Conservation (phyloP, 2,329 filamentous ascomycete species). For the Monosporascus sp. region DNA sequence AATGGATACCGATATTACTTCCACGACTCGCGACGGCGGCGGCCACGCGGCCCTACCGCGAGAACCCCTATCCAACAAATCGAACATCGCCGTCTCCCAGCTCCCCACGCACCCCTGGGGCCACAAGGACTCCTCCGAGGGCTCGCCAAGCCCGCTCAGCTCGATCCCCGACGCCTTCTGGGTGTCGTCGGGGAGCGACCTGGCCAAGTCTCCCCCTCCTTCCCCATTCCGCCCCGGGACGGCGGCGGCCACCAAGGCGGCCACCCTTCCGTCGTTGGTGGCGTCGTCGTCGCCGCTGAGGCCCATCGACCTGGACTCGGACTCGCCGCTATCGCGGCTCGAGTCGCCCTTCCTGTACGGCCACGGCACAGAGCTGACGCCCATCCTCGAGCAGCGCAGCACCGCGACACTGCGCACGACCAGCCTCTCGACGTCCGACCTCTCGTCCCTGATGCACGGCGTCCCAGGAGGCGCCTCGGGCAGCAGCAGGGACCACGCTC, state of each 20-base stretch:
- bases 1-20: neutral
- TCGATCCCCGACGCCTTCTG: conserved; percentile 34
- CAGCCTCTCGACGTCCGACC: conserved; percentile 21
- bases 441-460: conserved; percentile 23
- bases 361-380: conserved; percentile 32
- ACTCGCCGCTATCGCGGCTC: conserved; percentile 24
- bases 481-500: conserved; percentile 1
- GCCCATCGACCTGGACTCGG: conserved; percentile 19
- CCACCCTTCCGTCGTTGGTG: conserved; percentile 12
- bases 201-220: conserved; percentile 16
- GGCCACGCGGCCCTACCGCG: conserved; percentile 5
- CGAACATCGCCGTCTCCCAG: conserved; percentile 16
- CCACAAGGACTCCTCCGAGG: conserved; percentile 34
- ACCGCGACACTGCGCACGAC: conserved; percentile 27
- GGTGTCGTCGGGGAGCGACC: conserved; percentile 24
- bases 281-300: conserved; percentile 1
- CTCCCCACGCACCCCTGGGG: conserved; percentile 20
- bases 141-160: conserved; percentile 28
- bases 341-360: conserved; percentile 34
- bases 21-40: neutral
- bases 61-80: conserved; percentile 21
- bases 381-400: conserved; percentile 38
- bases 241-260: neutral
- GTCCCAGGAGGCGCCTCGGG: conserved; percentile 5
- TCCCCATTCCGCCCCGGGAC: neutral